A percentile compares a stretch with the other conserved stretches of the same genome.
phyloP scores from a whole-genome alignment of 257 asterid species.

The Plectranthus barbatus region DNA sequence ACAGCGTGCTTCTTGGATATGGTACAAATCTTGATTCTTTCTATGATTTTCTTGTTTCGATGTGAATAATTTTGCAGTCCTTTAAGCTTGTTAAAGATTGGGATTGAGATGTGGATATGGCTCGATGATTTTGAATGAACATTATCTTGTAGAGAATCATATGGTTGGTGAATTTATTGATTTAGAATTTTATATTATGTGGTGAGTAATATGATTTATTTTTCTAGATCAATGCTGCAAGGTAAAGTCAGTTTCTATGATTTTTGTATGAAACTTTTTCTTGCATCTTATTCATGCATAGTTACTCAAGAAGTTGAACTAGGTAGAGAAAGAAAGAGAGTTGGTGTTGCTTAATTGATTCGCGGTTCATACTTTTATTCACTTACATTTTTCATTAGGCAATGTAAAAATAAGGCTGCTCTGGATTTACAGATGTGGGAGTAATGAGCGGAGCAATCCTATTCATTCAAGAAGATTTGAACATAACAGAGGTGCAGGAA shows the following conservation, averaged over 20 bases:
- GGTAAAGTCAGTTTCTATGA: no score
- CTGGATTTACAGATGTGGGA: slow-evolving; percentile 66
- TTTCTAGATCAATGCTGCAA: background rate
- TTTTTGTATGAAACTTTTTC: background rate
- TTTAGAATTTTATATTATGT: background rate
- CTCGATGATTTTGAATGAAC: background rate
- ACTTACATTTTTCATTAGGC: background rate
- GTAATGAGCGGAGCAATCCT: slow-evolving; percentile 95
- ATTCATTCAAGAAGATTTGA: slow-evolving; percentile 70
- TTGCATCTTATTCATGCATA: background rate
- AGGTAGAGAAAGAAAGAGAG: background rate
- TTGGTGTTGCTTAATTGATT: background rate
- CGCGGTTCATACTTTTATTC: background rate
- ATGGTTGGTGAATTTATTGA: background rate
- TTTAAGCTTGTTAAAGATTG: background rate
- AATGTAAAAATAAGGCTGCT: background rate
- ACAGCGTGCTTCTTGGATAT: slow-evolving; percentile 88
- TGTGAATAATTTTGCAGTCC: background rate
- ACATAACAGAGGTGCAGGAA: slow-evolving; percentile 67
- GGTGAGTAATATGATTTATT: background rate
- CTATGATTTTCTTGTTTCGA: background rate
- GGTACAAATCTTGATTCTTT: slow-evolving; percentile 28
- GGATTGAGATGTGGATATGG: background rate
- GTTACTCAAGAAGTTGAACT: background rate
- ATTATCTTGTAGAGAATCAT: background rate